Base-by-base conservation (phyloP, 106 monocot genomes). In the Narthecium ossifragum region DNA sequence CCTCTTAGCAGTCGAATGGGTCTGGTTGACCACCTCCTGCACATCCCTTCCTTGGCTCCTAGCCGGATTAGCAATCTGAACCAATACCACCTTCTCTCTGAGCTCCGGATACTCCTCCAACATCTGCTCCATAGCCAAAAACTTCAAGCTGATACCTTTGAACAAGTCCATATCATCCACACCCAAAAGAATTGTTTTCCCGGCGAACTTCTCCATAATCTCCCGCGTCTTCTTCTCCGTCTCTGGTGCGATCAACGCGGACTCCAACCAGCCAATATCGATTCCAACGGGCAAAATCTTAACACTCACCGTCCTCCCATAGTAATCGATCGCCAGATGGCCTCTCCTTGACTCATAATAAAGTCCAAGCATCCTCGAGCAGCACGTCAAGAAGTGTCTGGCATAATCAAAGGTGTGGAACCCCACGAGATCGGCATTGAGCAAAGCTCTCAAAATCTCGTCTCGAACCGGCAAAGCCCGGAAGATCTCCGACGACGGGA, bases 361-460 rank as follows among this genome's bases (percentile, higher is more conserved):
- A 6, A 92, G 59, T n/a, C 92, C 92, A 8, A 92, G 75, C 46
- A 86, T 65, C 3, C 92, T 69, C 12, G 83, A 80, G 62, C 92
- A 92, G 9, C 74, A 70, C 53, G 82, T 71, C 24, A 91, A 69
- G 60, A 91, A 91, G 68, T 91, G 91, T 12, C 91, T 64, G 39
- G 91, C 91, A 26, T 91, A 91, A 36, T 91, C 91, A 70, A 83
- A 91, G 51, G 91, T 92, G 59, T 92, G 92, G 67, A 92, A 86
- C 1, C 92, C 92, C 31, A 92, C 62, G 28, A 92, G 73, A 41
- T 92, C 92, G 20, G 80, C 55, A 48, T 92, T 92, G 30, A 92
- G 74, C 26, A 92, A 65, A 4, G 83, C 79, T 0, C 83, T 73
- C 38, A 92, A 61, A 39, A 92, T 59, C 34, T 92, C 92, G 0